phyloP scores from a whole-genome alignment of 148 eudicot genomes.

The Camellia granthamiana region DNA sequence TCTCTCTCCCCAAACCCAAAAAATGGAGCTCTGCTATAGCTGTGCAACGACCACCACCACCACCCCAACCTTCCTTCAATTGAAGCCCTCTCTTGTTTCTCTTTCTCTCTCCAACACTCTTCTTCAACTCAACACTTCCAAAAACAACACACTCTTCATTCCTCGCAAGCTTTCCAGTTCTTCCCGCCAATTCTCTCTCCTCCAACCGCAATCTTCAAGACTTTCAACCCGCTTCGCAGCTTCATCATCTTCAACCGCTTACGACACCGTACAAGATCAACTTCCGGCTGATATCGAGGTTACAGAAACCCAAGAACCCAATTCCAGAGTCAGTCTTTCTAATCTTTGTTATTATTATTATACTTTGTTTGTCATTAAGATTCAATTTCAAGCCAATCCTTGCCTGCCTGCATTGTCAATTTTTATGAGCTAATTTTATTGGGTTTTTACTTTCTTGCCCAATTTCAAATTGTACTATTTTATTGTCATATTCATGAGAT shows the following conservation, averaged over 20 bases:
- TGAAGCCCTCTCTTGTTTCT: slow-evolving; percentile 23
- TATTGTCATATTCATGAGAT: not conserved
- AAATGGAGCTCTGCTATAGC: slow-evolving; percentile 50
- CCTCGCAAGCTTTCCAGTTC: slow-evolving; percentile 28
- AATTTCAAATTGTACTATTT: not conserved
- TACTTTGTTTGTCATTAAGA: not conserved
- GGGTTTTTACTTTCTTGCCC: not conserved
- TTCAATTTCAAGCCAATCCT: not conserved
- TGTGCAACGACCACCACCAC: slow-evolving; percentile 22
- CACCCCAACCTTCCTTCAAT: slow-evolving; percentile 20
- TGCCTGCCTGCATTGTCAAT: not conserved
- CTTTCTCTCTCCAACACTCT: slow-evolving; percentile 21
- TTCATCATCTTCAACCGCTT: slow-evolving; percentile 37
- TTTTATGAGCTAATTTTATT: not conserved
- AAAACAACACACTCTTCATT: slow-evolving; percentile 19
- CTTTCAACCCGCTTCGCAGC: slow-evolving; percentile 24
- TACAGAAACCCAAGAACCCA: slow-evolving; percentile 57
- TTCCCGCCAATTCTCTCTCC: slow-evolving; percentile 47
- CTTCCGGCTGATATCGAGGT: slow-evolving; percentile 81
- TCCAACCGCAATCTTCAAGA: slow-evolving; percentile 19
- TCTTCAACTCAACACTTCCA: not conserved
- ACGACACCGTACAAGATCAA: slow-evolving; percentile 43
- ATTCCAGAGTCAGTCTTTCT: slow-evolving; percentile 60
- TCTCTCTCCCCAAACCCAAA: slow-evolving; percentile 20
- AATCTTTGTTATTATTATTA: not conserved